phyloP scores from a whole-genome alignment of 176 grass and related monocot genomes.

The Ananas comosus region DNA sequence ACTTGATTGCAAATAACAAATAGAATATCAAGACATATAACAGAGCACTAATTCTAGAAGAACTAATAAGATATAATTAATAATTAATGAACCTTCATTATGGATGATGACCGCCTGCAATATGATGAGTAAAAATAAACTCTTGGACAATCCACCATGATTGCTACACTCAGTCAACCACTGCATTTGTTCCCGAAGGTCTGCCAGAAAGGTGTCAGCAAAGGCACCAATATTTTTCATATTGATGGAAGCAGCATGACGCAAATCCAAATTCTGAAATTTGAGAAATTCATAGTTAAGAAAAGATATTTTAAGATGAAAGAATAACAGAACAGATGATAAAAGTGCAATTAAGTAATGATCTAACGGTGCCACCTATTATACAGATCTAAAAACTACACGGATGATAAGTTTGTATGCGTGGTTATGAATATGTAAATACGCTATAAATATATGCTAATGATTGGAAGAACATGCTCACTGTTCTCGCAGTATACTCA shows the following conservation, averaged over 20 bases:
- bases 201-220: slow-evolving; percentile 43
- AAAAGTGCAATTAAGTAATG: too few species aligned
- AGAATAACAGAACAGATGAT: not conserved
- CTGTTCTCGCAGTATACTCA: not conserved
- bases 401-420: too few species aligned
- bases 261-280: slow-evolving; percentile 50
- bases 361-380: too few species aligned
- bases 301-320: not conserved
- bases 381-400: too few species aligned
- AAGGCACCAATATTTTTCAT: slow-evolving; percentile 66
- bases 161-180: slow-evolving; percentile 64
- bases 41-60: not conserved
- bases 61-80: not conserved
- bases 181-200: slow-evolving; percentile 46
- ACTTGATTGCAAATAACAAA: not conserved
- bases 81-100: slow-evolving; percentile 42
- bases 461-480: not conserved
- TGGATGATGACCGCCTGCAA: slow-evolving; percentile 47
- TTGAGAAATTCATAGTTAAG: slow-evolving; percentile 6
- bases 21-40: not conserved
- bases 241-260: slow-evolving; percentile 54
- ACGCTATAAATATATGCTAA: not conserved
- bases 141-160: slow-evolving; percentile 43
- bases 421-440: too few species aligned
- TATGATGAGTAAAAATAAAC: slow-evolving; percentile 57